Evolutionary conservation across 768 basidiomycete species (phyloP).

Genomic region (Rhizopogon vulgaris): DNA sequence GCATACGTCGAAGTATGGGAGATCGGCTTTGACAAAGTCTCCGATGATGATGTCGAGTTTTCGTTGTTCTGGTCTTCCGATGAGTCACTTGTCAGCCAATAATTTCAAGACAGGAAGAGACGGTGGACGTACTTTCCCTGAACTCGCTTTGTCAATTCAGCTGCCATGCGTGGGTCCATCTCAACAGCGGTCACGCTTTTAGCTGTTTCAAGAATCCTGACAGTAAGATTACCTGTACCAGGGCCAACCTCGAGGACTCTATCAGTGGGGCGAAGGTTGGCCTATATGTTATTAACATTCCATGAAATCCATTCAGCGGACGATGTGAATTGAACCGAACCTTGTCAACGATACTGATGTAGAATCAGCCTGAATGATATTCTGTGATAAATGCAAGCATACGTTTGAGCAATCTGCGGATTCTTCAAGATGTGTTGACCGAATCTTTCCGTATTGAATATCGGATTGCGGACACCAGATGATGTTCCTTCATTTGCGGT

Average conservation of each 20-base stretch:
- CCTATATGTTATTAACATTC: conserved; percentile 36
- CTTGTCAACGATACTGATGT: conserved; percentile 55
- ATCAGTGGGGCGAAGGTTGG: conserved; percentile 89
- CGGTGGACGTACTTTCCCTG: conserved; percentile 83
- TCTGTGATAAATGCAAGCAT: conserved; percentile 24
- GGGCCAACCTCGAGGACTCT: conserved; percentile 97
- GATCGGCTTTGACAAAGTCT: conserved; percentile 96
- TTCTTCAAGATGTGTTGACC: conserved; percentile 99
- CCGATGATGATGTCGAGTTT: conserved; percentile 95
- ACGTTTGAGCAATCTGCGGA: conserved; percentile 87
- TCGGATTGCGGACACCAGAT: conserved; percentile 64
- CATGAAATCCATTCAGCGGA: conserved; percentile 1
- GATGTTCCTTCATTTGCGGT: conserved; percentile 32
- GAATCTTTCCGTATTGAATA: conserved; percentile 92
- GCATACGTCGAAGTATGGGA: conserved; percentile 98
- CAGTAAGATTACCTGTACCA: conserved; percentile 94
- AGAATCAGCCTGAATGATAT: conserved; percentile 9
- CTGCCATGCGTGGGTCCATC: conserved; percentile 99
- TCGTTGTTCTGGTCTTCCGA: conserved; percentile 80
- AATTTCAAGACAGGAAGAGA: background rate
- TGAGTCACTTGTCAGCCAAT: background rate
- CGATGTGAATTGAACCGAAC: conserved; percentile 19
- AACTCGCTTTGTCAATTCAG: conserved; percentile 93
- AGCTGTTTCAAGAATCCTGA: conserved; percentile 87
- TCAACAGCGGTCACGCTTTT: conserved; percentile 93